Evolutionary conservation across 202 grass and related monocot species (phyloP).

Genomic region (Tripidium arundinaceum): DNA sequence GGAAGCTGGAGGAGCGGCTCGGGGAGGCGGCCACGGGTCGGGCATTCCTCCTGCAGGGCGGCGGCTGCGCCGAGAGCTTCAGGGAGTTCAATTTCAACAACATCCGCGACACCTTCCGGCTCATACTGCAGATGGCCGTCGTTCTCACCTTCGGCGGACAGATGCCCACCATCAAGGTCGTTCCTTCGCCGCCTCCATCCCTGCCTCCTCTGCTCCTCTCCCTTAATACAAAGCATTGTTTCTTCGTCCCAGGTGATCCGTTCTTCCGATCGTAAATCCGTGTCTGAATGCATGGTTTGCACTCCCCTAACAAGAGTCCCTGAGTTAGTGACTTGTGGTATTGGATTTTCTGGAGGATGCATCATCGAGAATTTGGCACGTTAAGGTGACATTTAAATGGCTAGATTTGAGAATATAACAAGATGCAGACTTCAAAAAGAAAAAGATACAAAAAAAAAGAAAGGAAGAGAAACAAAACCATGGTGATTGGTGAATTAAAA

Average conservation of each 20-base stretch:
- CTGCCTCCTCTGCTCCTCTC: not conserved
- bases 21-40: slow-evolving; percentile 62
- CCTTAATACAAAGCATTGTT: not conserved
- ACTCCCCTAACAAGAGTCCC: not conserved
- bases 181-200: not conserved
- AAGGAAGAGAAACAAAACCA: not conserved
- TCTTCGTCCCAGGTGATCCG: not conserved
- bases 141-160: slow-evolving; percentile 91
- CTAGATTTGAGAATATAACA: not conserved
- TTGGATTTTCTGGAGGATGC: not conserved
- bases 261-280: not conserved
- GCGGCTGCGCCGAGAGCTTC: slow-evolving; percentile 85
- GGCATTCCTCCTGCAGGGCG: slow-evolving; percentile 77
- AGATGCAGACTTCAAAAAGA: not conserved
- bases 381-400: not conserved
- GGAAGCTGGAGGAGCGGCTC: slow-evolving; percentile 68
- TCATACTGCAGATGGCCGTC: slow-evolving; percentile 77
- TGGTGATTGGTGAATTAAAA: not conserved
- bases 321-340: not conserved
- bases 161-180: slow-evolving; percentile 73
- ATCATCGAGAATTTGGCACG: not conserved
- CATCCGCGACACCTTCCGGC: slow-evolving; percentile 77
- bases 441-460: not conserved
- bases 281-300: not conserved
- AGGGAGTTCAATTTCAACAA: slow-evolving; percentile 87